Conservation (phyloP, 2,329 filamentous ascomycete species). For the Fusarium anthophilum region DNA sequence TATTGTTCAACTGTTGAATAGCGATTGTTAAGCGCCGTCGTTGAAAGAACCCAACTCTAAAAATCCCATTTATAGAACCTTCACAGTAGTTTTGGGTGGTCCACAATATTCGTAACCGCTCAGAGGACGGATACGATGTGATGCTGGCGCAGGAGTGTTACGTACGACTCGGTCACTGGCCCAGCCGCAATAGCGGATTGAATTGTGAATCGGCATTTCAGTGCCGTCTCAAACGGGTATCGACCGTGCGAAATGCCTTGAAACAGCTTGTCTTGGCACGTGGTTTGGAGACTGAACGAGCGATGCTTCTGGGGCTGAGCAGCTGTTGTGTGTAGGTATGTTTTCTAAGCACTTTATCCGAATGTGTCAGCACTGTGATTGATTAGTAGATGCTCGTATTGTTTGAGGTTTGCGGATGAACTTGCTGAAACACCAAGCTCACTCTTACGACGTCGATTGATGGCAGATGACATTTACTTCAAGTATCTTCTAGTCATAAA, state of each 20-base stretch:
- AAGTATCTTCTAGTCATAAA: neutral
- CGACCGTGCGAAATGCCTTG: neutral
- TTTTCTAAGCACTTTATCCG: neutral
- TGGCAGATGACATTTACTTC: neutral
- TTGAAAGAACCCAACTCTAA: neutral
- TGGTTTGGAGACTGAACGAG: neutral
- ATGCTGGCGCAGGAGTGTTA: slow-evolving; percentile 4
- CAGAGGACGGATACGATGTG: neutral
- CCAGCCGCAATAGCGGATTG: neutral
- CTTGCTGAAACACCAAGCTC: neutral
- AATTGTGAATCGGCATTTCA: neutral
- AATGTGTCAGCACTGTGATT: neutral
- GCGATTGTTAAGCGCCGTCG: neutral
- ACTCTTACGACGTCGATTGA: rapidly evolving
- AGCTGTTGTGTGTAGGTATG: neutral
- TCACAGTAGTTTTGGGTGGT: neutral
- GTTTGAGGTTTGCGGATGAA: neutral
- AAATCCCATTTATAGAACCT: neutral
- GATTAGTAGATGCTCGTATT: neutral
- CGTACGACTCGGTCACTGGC: neutral
- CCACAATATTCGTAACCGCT: slow-evolving; percentile 7
- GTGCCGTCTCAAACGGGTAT: neutral
- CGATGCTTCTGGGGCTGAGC: neutral
- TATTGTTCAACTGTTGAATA: neutral
- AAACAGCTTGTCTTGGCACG: neutral